Base-by-base conservation (phyloP, 202 grass and related monocot genomes). In the Carex arenaria region DNA sequence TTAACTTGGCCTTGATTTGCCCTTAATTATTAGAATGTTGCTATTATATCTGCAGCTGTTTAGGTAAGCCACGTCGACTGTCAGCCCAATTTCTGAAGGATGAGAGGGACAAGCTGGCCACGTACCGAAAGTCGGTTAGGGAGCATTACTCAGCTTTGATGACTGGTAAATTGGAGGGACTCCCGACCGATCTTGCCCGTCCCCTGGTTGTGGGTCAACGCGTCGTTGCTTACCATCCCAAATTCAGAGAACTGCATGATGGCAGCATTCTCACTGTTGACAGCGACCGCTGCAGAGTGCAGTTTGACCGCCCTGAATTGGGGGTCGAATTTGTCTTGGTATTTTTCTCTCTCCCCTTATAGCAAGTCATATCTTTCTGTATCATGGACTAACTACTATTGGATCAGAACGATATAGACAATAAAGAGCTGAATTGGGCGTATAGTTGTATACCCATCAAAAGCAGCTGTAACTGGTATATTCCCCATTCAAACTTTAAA, bases 171-270 rank as follows among this genome's bases (percentile, higher is more conserved):
- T 88, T 83, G 85, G 91, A 92, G 85, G 91, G 93, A 67, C 89
- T 94, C 64, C 91, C 91, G 14, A 89, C 88, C 4, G 93, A 99
- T 87, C 90, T 99, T 83, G 91, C 93, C 81, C 83, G 70, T 15
- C 93, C 96, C 78, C 84, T 99, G 67, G 53, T 85, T 66, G 91
- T 99, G 82, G 93, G 96, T 42, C 96, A 99, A 76, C 84, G 85
- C 59, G 87, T 96, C 79, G 88, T 93, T 72, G 91, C 91, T 70
- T 94, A 93, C 67, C 93, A 96, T 87, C 96, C 96, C 47, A 94
- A 89, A 96, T 93, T 88, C 78, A 94, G 93, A 84, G 96, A 99
- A 90, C 84, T 99, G 87, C 91, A 99, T 81, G 87, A 99, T 87
- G 96, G 93, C 82, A 92, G 61, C 82, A 49, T 99, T 83, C 87